These are phyloP conservation scores for Xylaria sp. DNA, from an alignment of 2,329 filamentous ascomycete species.

Conservation along the genomic window DNA sequence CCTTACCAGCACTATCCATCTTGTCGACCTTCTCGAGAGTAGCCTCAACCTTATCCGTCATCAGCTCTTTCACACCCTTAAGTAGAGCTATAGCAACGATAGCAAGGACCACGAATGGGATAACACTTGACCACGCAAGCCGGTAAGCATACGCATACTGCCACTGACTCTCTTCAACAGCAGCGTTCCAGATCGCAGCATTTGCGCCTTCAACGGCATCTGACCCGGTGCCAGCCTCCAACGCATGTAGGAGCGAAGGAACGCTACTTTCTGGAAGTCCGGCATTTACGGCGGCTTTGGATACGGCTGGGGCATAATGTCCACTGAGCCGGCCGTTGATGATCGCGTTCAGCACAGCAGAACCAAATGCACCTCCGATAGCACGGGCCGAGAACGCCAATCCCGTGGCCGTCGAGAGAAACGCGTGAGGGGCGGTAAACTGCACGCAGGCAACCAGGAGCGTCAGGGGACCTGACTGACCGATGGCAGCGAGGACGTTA, in stretches of 20 bases:
- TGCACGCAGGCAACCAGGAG: slow-evolving; percentile 57
- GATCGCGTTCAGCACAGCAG: slow-evolving; percentile 57
- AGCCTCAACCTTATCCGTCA: slow-evolving; percentile 60
- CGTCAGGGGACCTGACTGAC: slow-evolving; percentile 56
- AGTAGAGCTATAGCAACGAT: slow-evolving; percentile 50
- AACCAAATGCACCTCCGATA: slow-evolving; percentile 59
- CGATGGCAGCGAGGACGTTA: slow-evolving; percentile 54
- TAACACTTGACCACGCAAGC: slow-evolving; percentile 55
- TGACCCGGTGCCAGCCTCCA: slow-evolving; percentile 43
- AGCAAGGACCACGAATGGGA: slow-evolving; percentile 58
- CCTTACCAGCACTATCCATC: too few relatives aligned
- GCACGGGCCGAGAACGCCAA: slow-evolving; percentile 59
- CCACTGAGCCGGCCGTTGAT: slow-evolving; percentile 52
- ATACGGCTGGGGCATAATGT: slow-evolving; percentile 48
- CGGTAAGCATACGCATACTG: slow-evolving; percentile 55
- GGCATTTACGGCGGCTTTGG: slow-evolving; percentile 48
- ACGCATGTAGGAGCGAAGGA: slow-evolving; percentile 45
- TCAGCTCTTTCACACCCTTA: slow-evolving; percentile 55
- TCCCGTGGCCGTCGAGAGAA: slow-evolving; percentile 58
- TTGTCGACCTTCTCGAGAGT: slow-evolving; percentile 49
- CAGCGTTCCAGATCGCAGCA: slow-evolving; percentile 45
- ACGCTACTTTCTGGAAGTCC: slow-evolving; percentile 49
- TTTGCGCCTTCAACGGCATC: slow-evolving; percentile 44
- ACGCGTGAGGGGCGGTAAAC: slow-evolving; percentile 58
- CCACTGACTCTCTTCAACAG: slow-evolving; percentile 48